Evolutionary conservation across 2,329 filamentous ascomycete genomes (phyloP).

Genomic region (Microcyclosporella mali): DNA sequence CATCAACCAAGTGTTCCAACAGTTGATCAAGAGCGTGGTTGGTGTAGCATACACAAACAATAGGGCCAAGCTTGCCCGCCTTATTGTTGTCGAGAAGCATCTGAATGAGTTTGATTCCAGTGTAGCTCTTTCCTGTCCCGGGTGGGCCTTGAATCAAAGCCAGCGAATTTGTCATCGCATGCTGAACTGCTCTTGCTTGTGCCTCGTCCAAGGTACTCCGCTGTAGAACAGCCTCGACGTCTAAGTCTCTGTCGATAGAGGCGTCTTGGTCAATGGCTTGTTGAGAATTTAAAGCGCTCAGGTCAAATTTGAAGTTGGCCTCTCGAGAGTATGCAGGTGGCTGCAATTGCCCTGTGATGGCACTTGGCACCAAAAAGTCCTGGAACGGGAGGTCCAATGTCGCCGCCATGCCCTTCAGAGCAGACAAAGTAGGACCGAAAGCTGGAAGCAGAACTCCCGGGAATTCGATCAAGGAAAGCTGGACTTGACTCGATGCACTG

Average conservation of each 20-base stretch:
- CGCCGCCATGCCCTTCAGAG: constrained; percentile 48
- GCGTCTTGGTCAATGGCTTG: constrained; percentile 24
- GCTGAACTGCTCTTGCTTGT: constrained; percentile 52
- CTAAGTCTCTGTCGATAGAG: constrained; percentile 2
- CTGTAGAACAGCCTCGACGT: constrained; percentile 16
- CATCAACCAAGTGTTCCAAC: constrained; percentile 53
- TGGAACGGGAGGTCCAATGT: constrained; percentile 27
- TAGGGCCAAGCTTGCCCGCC: constrained; percentile 51
- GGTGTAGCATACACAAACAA: constrained; percentile 45
- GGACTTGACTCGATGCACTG: not conserved
- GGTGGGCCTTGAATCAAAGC: constrained; percentile 68
- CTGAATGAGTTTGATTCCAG: constrained; percentile 59
- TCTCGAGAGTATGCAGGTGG: constrained; percentile 49
- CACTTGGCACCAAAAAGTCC: constrained; percentile 25
- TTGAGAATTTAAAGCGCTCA: constrained; percentile 34
- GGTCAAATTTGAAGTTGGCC: constrained; percentile 38
- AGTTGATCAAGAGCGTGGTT: constrained; percentile 54
- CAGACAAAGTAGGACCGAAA: constrained; percentile 52
- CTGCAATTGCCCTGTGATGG: constrained; percentile 24
- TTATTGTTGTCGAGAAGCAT: constrained; percentile 46
- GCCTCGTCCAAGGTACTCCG: constrained; percentile 45
- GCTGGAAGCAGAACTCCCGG: constrained; percentile 54
- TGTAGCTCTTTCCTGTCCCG: constrained; percentile 69
- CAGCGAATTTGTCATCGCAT: constrained; percentile 48
- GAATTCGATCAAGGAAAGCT: constrained; percentile 51